These are phyloP conservation scores for Plasmodium chabaudi DNA, from an alignment of 169 alveolate genomes.

Conservation along the genomic window DNA sequence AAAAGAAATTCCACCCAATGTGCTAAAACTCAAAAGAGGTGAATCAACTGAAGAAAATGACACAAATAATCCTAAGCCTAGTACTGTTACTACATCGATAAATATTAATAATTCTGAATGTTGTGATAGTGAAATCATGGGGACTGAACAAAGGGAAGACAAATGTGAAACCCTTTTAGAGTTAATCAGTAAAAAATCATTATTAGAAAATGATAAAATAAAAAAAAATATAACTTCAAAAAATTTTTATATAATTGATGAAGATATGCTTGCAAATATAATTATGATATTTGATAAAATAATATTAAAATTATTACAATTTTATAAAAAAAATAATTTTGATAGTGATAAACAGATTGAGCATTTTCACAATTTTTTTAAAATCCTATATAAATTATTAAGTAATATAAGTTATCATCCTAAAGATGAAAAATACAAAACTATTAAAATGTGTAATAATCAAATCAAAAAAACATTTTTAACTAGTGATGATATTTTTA, in stretches of 20 bases:
- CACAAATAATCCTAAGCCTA: no score
- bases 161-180: slow-evolving; percentile 33
- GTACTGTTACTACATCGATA: background rate
- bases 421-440: slow-evolving; percentile 60
- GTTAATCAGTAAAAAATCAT: slow-evolving; percentile 32
- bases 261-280: slow-evolving; percentile 57
- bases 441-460: slow-evolving; percentile 37
- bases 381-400: slow-evolving; percentile 35
- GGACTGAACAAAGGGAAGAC: background rate
- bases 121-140: background rate
- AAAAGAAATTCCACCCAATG: no score
- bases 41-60: no score
- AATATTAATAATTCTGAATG: background rate
- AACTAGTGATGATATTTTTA: slow-evolving; percentile 54
- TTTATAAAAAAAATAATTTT: slow-evolving; percentile 37
- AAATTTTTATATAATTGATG: slow-evolving; percentile 57
- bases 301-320: slow-evolving; percentile 16
- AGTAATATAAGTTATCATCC: slow-evolving; percentile 60
- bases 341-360: slow-evolving; percentile 16
- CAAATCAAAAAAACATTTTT: slow-evolving; percentile 30
- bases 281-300: slow-evolving; percentile 44
- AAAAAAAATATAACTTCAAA: slow-evolving; percentile 48
- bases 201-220: slow-evolving; percentile 65
- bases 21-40: no score
- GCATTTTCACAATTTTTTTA: slow-evolving; percentile 60